Evolutionary conservation across 1,284 basidiomycete genomes (phyloP), one percentile per base, ranked within the genome.

Genomic region (Nidula niveotomentosa): DNA sequence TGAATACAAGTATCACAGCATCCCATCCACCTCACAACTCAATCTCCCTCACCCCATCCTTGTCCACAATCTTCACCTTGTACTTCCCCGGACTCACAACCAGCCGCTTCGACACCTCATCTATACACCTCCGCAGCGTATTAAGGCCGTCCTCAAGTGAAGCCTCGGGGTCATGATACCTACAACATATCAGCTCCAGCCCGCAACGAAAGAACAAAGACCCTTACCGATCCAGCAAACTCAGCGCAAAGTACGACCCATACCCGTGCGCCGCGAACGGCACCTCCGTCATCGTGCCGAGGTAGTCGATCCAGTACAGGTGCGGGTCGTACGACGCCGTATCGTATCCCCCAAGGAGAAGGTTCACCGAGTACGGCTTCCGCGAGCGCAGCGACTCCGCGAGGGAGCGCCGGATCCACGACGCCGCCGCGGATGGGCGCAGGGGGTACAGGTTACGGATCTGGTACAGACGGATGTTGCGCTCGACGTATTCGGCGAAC

Each of bases 221-320:
- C 23, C 23, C 83, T 55, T 71, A 95, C 86, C 91, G 81, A 68
- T 99, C 96, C 59, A 99, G 81, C 65, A 96, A 92, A 82, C 90
- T 89, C 64, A 98, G 77, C 17, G 87, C 90, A 70, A 99, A 96
- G 75, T 96, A 96, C 57, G 90, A 85, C 39, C 94, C 96, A 69
- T 98, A 96, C 1, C 96, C 97, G 69, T 98, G 96, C 0, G 95
- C 95, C 6, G 88, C 96, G 69, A 96, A 99, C 0, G 96, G 95
- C 5, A 98, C 91, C 51, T 88, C 83, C 1, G 88, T 85, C 65
- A 92, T 81, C 7, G 96, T 97, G 39, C 96, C 96, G 46, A 97
- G 81, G 70, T 97, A 95, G 75, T 99, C 96, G 59, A 98, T 80
- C 95, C 96, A 98, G 76, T 96, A 98, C 5, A 98, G 81, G 60